Conservation (phyloP, 2,329 filamentous ascomycete species). For the Claviceps paspali region DNA sequence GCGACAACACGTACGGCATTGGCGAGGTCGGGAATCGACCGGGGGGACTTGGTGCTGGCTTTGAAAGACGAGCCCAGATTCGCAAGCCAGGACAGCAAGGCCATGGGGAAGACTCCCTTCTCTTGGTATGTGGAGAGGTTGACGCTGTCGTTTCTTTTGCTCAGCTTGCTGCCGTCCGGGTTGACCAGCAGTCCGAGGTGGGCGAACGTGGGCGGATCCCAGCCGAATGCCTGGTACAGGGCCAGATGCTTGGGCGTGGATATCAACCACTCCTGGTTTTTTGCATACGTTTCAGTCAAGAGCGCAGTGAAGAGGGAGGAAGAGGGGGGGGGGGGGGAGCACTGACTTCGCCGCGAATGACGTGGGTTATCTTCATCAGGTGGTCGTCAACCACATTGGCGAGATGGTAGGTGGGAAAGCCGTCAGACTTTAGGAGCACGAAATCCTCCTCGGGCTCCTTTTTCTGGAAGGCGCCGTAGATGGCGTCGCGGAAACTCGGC, state of each 20-base stretch:
- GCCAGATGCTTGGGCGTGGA: constrained; percentile 64
- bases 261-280: constrained; percentile 95
- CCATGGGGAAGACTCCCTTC: constrained; percentile 29
- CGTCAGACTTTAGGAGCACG: constrained; percentile 81
- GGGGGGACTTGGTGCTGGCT: constrained; percentile 12
- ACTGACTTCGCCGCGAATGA: constrained; percentile 68
- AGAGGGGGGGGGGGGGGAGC: too few relatives aligned
- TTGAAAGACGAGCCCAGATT: constrained; percentile 38
- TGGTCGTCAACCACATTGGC: constrained; percentile 96
- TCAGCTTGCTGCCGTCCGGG: constrained; percentile 57
- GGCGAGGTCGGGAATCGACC: constrained; percentile 52
- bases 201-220: constrained; percentile 60
- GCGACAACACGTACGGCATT: constrained; percentile 50
- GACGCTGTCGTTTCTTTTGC: constrained; percentile 56
- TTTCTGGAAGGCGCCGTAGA: constrained; percentile 56
- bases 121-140: constrained; percentile 36
- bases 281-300: too few relatives aligned
- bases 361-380: constrained; percentile 88
- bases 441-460: constrained; percentile 56
- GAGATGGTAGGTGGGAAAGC: constrained; percentile 88
- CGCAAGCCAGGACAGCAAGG: constrained; percentile 65
- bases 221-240: constrained; percentile 64
- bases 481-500: constrained; percentile 56
- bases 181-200: constrained; percentile 65
- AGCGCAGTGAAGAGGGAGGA: too few relatives aligned